Evolutionary conservation across 2,329 filamentous ascomycete genomes (phyloP), one percentile per base, ranked within the genome.

Genomic region (Neopestalotiopsis clavispora): DNA sequence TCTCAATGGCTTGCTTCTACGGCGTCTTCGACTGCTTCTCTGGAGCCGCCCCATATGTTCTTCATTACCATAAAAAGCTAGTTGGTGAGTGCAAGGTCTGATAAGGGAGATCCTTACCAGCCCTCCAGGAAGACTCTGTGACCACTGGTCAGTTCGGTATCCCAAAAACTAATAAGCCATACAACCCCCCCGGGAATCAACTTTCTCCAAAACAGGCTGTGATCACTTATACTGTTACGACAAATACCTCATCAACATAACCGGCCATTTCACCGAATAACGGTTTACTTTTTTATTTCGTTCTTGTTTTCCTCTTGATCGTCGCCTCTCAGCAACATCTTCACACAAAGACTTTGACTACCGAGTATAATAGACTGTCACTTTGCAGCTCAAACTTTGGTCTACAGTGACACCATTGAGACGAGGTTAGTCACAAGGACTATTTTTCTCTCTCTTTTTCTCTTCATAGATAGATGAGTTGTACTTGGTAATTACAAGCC

Each of bases 361-460:
- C 60, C 13, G 32, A 63, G 69, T 69, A 10, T 38, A 38, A 7
- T 38, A n/a, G 45, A n/a, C 20, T 20, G 20, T 52, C 45, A 20
- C 14, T 72, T 71, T 72, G 45, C 17, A 20, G 45, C 17, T n/a
- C 45, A 52, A 20, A 14, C 20, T 17, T 52, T 52, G 23, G 17
- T 52, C 45, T 9, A 52, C 14, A 23, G 45, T 52, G 45, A 52
- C n/a, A 52, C 45, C n/a, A n/a, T n/a, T n/a, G 45, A 20, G 45
- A 52, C 45, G 45, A 52, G 9, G 45, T n/a, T 20, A 52, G 45
- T 52, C 45, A 52, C 20, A 14, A n/a, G n/a, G 45, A n/a, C 45
- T 10, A n/a, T 23, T 23, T 52, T 71, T 72, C 75, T 76, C 78
- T 75, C 75, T 75, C 45, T 52, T n/a, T 52, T n/a, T 17, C 45